Conservation (phyloP, 2,329 filamentous ascomycete genomes). For the Furcasterigmium furcatum region DNA sequence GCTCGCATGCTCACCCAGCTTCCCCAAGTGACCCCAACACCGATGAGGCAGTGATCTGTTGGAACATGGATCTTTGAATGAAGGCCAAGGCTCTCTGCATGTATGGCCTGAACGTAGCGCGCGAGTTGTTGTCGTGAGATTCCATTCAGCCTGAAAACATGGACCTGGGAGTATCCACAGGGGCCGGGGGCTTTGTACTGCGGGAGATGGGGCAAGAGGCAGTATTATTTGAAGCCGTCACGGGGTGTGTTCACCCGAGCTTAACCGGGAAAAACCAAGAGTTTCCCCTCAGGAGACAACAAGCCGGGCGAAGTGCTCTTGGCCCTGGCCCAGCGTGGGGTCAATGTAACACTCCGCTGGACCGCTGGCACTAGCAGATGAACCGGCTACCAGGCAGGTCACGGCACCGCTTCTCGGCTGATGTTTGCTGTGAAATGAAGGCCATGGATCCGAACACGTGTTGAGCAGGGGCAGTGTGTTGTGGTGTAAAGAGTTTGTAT, state of each 20-base stretch:
- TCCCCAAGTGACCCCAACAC: not conserved
- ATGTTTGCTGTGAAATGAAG: too few species aligned
- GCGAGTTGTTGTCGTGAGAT: not conserved
- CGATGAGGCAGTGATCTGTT: not conserved
- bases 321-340: too few species aligned
- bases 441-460: too few species aligned
- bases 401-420: too few species aligned
- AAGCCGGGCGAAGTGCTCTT: too few species aligned
- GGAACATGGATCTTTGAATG: too few species aligned
- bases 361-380: too few species aligned
- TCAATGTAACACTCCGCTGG: too few species aligned
- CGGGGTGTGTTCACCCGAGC: not conserved
- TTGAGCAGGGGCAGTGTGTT: too few species aligned
- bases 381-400: too few species aligned
- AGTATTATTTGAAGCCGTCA: not conserved
- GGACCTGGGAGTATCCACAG: not conserved
- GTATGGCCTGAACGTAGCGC: too few species aligned
- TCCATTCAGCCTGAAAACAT: not conserved
- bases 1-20: not conserved
- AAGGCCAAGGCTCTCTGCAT: not conserved
- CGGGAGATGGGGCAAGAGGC: not conserved
- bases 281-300: too few species aligned
- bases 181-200: not conserved
- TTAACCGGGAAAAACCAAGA: not conserved
- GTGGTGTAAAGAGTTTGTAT: not conserved